Conservation (phyloP, 2,329 filamentous ascomycete species). For the Diaporthe citri region DNA sequence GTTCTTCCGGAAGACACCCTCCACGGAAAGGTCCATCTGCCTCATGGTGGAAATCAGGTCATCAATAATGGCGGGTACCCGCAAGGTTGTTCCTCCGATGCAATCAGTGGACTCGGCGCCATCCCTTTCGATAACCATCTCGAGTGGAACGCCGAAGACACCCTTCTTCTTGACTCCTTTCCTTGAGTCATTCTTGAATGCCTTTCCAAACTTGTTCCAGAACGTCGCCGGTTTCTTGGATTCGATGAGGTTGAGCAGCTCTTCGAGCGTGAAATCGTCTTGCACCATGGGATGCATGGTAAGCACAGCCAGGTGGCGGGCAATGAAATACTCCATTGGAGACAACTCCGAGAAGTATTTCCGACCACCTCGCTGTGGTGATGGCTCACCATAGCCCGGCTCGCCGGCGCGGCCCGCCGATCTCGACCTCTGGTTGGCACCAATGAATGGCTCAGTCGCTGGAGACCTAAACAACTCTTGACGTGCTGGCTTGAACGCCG, state of each 20-base stretch:
- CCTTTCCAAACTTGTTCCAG: conserved; percentile 98
- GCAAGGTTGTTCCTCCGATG: conserved; percentile 89
- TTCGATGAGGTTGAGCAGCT: conserved; percentile 92
- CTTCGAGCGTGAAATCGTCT: conserved; percentile 91
- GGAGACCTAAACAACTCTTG: conserved; percentile 73
- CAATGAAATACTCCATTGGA: conserved; percentile 96
- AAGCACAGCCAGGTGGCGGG: conserved; percentile 92
- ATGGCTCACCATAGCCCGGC: conserved; percentile 63
- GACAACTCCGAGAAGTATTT: conserved; percentile 97
- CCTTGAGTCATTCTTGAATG: conserved; percentile 87
- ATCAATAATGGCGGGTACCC: conserved; percentile 94
- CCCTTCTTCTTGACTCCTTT: conserved; percentile 91
- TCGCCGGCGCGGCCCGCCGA: conserved; percentile 66
- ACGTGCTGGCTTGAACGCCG: conserved; percentile 77
- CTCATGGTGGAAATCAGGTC: conserved; percentile 95
- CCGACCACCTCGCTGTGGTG: conserved; percentile 70
- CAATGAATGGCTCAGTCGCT: conserved; percentile 72
- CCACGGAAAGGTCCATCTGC: conserved; percentile 98
- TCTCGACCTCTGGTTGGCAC: conserved; percentile 76
- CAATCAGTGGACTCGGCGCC: conserved; percentile 98
- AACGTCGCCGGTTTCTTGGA: conserved; percentile 90
- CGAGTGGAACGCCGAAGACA: conserved; percentile 90
- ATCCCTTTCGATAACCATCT: conserved; percentile 90
- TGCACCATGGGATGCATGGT: conserved; percentile 95
- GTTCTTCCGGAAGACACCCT: conserved; percentile 99